Evolutionary conservation across 108 stramenopile species (phyloP).

Genomic region (Skeletonema costatum): DNA sequence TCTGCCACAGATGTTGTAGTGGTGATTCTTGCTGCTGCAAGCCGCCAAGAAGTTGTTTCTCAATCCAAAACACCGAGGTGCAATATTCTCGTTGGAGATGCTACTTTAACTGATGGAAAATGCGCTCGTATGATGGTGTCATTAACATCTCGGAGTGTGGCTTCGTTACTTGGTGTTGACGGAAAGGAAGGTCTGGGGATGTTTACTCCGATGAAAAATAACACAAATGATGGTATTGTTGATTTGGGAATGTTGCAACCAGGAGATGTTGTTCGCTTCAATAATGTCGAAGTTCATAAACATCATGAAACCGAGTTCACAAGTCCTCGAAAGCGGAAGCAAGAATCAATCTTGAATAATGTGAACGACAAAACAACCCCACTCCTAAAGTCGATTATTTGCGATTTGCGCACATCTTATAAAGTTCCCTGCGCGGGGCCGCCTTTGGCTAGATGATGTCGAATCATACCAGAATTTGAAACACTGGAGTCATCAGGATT

Average conservation of each 20-base stretch:
- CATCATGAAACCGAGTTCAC: background rate
- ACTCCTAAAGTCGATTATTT: conserved; percentile 18
- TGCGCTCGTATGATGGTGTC: conserved; percentile 28
- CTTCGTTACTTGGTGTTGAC: background rate
- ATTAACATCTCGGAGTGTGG: background rate
- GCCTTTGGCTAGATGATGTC: conserved; percentile 27
- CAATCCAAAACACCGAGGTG: background rate
- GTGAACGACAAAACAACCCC: conserved; percentile 1
- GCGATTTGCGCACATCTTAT: conserved; percentile 38
- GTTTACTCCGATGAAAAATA: background rate
- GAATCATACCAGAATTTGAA: conserved; percentile 20
- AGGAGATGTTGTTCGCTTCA: conserved; percentile 42
- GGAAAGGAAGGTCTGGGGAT: background rate
- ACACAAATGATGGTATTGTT: background rate
- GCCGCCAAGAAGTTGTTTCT: background rate
- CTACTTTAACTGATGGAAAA: conserved; percentile 20
- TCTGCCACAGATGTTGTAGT: conserved; percentile 25
- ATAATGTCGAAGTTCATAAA: conserved; percentile 38
- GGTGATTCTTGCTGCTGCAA: conserved; percentile 23
- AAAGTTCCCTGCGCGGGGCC: conserved; percentile 28
- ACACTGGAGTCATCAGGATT: background rate
- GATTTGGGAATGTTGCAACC: conserved; percentile 13
- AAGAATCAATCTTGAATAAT: background rate
- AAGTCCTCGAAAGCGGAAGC: background rate
- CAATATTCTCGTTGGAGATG: conserved; percentile 30